A percentile compares a stretch with the other conserved stretches of the same genome.
These are phyloP conservation scores for Tephrocybe rancida DNA, from an alignment of 768 basidiomycete genomes.

Conservation along the genomic window DNA sequence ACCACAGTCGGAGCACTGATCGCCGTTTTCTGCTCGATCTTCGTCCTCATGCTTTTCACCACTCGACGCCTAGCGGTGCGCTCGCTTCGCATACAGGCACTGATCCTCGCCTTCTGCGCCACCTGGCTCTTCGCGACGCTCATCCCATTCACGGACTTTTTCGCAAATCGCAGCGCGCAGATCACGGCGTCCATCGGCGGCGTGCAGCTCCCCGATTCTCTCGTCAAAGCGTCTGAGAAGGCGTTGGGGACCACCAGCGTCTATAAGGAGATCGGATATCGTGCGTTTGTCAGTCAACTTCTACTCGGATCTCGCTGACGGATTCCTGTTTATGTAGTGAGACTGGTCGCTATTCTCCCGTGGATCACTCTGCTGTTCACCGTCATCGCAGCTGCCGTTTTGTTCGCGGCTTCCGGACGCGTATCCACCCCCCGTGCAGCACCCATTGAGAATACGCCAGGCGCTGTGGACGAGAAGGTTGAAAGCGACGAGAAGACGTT, in stretches of 20 bases:
- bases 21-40: constrained; percentile 28
- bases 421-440: background rate
- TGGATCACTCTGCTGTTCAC: constrained; percentile 53
- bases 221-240: constrained; percentile 37
- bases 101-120: constrained; percentile 41
- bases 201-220: constrained; percentile 32
- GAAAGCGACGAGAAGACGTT: constrained; percentile 11
- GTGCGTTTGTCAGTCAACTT: constrained; percentile 27
- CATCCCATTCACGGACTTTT: constrained; percentile 23
- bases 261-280: constrained; percentile 47
- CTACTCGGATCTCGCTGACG: constrained; percentile 4
- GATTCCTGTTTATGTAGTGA: constrained; percentile 35
- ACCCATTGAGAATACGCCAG: background rate
- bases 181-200: constrained; percentile 44
- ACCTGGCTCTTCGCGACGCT: constrained; percentile 44
- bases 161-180: constrained; percentile 44
- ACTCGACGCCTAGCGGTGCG: constrained; percentile 21
- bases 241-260: constrained; percentile 40
- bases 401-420: constrained; percentile 27
- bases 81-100: constrained; percentile 34
- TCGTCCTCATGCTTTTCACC: constrained; percentile 23
- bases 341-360: constrained; percentile 49
- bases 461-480: background rate
- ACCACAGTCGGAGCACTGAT: constrained; percentile 36
- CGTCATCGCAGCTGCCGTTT: constrained; percentile 34